These are phyloP conservation scores for Boletus huronensis DNA, from an alignment of 768 basidiomycete genomes.

Conservation along the genomic window DNA sequence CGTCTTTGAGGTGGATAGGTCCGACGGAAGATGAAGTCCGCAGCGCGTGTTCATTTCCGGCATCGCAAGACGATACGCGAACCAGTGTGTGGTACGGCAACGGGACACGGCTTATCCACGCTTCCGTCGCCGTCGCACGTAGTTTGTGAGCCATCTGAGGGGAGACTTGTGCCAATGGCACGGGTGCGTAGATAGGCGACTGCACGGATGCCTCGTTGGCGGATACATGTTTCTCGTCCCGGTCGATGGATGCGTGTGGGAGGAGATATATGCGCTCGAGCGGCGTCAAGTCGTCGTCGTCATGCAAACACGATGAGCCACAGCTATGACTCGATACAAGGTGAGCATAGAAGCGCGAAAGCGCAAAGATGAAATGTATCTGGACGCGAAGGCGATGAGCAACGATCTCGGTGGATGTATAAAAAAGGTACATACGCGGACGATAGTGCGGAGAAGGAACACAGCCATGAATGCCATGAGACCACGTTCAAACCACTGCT, in stretches of 20 bases:
- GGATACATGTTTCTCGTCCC: constrained; percentile 4
- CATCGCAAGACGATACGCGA: background rate
- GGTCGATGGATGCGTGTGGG: constrained; percentile 28
- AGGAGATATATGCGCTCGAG: constrained; percentile 66
- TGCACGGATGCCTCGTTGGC: constrained; percentile 1
- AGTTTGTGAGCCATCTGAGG: constrained; percentile 47
- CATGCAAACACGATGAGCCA: constrained; percentile 7
- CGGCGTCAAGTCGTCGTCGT: constrained; percentile 26
- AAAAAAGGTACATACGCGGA: constrained; percentile 50
- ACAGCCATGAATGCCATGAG: constrained; percentile 55
- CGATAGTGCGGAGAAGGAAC: constrained; percentile 58
- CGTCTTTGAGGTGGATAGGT: constrained; percentile 19
- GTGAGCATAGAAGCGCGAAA: constrained; percentile 61
- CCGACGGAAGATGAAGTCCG: constrained; percentile 8
- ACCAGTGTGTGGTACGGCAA: background rate
- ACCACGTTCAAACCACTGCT: constrained; percentile 70
- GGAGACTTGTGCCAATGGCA: constrained; percentile 55
- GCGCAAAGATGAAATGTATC: constrained; percentile 75
- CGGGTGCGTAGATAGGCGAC: constrained; percentile 61
- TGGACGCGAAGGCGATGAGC: constrained; percentile 26
- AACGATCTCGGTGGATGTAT: background rate
- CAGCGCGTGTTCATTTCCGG: background rate
- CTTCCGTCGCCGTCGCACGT: constrained; percentile 57
- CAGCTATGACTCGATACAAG: constrained; percentile 42
- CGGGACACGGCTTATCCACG: constrained; percentile 48